Evolutionary conservation across 805 yeast genomes (phyloP), one percentile per base, ranked within the genome.

Genomic region (Torulaspora franciscae): DNA sequence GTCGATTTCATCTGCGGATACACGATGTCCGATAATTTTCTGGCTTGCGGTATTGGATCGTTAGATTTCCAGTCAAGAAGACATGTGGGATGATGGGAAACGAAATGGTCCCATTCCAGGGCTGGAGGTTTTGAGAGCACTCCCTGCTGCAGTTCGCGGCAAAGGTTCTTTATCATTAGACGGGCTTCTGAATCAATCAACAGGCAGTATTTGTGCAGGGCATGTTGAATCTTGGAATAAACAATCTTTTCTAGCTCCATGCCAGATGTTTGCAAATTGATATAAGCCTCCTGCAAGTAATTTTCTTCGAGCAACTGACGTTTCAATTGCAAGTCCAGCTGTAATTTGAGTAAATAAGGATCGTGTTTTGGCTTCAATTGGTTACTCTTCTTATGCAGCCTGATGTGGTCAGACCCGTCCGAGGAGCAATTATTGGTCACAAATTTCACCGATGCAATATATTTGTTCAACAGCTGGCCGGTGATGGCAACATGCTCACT

Each of bases 51-150:
- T n/a, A 68, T 50, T 5, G 69, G 66, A 33, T 65, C 66, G 19
- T 58, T 64, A 4, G 75, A 59, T 47, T 67, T 68, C 62, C 67
- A 61, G 37, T 63, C 55, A 44, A 66, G 52, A 26, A 75, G 46
- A 40, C 77, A 69, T 45, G 70, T 67, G 24, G 66, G 69, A 24
- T 70, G 69, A 38, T 66, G 64, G 37, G 69, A 67, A 40, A 83
- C 78, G 49, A 81, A 82, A 40, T 76, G 75, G 57, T 82, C 85
- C 88, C 88, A 83, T 62, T 83, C 90, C 49, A 76, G 66, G 33
- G 73, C 74, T n/a, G 79, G 72, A 39, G 80, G 83, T 54, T 80
- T 80, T 11, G 55, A 72, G 62, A 54, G 77, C 56, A 62, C 76
- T 71, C 52, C 80, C 69, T 61, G 61, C 30, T 65, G 66, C 42